phyloP scores from a whole-genome alignment of 306 rosid species.

The Leucaena leucocephala region DNA sequence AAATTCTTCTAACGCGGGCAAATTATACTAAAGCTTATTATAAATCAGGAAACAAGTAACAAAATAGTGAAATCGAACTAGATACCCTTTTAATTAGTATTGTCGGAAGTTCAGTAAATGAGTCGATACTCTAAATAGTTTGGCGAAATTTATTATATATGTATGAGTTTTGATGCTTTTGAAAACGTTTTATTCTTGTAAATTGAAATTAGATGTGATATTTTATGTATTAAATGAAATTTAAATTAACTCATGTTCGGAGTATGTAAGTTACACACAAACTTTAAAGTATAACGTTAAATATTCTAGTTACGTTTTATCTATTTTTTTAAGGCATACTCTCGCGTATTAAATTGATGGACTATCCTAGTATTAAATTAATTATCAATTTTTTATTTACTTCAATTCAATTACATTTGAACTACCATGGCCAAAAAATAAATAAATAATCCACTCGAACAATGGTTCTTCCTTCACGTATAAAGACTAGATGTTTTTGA shows the following conservation, averaged over 20 bases:
- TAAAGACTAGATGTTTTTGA: not conserved
- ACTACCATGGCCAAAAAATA: not conserved
- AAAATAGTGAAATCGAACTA: too few relatives aligned
- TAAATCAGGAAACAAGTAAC: too few relatives aligned
- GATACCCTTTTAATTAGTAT: too few relatives aligned
- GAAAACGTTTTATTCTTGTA: not conserved
- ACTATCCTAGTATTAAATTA: too few relatives aligned
- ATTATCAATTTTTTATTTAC: not conserved
- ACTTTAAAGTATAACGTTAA: not conserved
- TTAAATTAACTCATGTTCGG: not conserved
- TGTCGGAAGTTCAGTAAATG: too few relatives aligned
- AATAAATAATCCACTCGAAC: not conserved
- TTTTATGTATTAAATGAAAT: not conserved
- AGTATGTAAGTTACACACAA: too few relatives aligned
- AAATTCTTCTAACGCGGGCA: not conserved
- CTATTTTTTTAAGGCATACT: too few relatives aligned
- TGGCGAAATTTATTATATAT: not conserved
- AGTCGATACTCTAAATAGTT: not conserved
- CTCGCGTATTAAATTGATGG: too few relatives aligned
- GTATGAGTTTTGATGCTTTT: not conserved
- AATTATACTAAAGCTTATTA: too few relatives aligned
- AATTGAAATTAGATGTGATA: not conserved
- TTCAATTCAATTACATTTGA: not conserved
- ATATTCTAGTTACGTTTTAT: not conserved
- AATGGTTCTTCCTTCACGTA: not conserved